Conservation (phyloP, 257 asterid species). For the Solanum commersonii region DNA sequence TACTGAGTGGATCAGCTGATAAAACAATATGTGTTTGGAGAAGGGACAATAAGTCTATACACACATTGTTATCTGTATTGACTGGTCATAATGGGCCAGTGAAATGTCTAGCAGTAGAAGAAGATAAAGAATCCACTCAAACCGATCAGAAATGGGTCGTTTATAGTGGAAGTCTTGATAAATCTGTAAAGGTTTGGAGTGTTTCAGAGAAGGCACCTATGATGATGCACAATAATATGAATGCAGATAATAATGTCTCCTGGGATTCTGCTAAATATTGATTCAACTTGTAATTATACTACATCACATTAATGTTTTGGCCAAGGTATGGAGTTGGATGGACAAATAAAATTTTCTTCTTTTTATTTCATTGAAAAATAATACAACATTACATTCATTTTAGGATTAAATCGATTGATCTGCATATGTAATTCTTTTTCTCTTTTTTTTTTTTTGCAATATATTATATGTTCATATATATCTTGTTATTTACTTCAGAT, state of each 20-base stretch:
- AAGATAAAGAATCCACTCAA: conserved; percentile 17
- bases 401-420: neutral
- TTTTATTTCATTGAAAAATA: neutral
- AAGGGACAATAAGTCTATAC: conserved; percentile 29
- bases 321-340: neutral
- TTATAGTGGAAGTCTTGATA: conserved; percentile 60
- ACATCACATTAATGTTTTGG: neutral
- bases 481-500: neutral
- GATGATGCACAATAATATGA: conserved; percentile 5
- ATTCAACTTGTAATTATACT: neutral
- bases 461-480: neutral
- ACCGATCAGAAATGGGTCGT: conserved; percentile 33
- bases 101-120: conserved; percentile 56
- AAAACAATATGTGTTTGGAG: conserved; percentile 54
- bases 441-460: neutral
- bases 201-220: conserved; percentile 37
- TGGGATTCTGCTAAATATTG: conserved; percentile 24
- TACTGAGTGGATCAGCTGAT: conserved; percentile 55
- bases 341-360: neutral
- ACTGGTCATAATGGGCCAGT: conserved; percentile 55
- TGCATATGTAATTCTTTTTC: neutral
- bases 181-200: conserved; percentile 55
- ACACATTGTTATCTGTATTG: conserved; percentile 31
- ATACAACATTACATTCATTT: neutral
- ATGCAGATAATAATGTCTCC: neutral